Conservation (phyloP, 2,329 filamentous ascomycete genomes). For the Xylaria sp. region DNA sequence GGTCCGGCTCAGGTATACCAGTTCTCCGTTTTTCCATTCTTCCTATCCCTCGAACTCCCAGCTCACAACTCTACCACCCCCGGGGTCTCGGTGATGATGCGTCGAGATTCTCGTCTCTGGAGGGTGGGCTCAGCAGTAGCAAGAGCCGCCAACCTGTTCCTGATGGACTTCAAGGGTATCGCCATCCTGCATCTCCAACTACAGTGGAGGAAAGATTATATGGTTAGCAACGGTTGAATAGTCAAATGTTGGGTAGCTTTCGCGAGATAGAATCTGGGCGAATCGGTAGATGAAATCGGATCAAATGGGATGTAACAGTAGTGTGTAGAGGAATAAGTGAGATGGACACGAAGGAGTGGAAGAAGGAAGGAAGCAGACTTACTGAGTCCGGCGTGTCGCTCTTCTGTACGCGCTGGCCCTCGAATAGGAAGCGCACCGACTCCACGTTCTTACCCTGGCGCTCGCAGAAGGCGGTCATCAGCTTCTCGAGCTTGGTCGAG, state of each 20-base stretch:
- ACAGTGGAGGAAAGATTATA: slow-evolving; percentile 15
- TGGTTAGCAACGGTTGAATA: slow-evolving; percentile 25
- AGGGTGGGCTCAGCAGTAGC: slow-evolving; percentile 13
- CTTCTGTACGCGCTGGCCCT: slow-evolving; percentile 88
- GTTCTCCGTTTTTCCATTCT: background rate
- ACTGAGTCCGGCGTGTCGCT: slow-evolving; percentile 91
- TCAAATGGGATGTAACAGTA: slow-evolving; percentile 1
- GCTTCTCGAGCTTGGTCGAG: slow-evolving; percentile 91
- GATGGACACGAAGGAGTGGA: background rate
- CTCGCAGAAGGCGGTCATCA: slow-evolving; percentile 98
- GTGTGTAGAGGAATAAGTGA: background rate
- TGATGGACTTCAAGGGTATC: slow-evolving; percentile 97
- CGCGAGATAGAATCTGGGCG: too few relatives aligned
- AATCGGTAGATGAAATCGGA: too few relatives aligned
- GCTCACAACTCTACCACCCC: background rate
- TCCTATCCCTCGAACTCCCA: background rate
- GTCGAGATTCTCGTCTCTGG: background rate
- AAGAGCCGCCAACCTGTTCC: slow-evolving; percentile 85
- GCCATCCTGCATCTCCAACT: slow-evolving; percentile 97
- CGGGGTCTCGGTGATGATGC: background rate
- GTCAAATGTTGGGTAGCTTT: slow-evolving; percentile 10
- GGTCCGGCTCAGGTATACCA: background rate
- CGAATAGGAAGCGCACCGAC: slow-evolving; percentile 92
- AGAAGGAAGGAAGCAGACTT: slow-evolving; percentile 47
- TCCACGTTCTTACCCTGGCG: slow-evolving; percentile 84